These are phyloP conservation scores for Pseudogymnoascus pannorum DNA, from an alignment of 2,329 filamentous ascomycete genomes.

Conservation along the genomic window DNA sequence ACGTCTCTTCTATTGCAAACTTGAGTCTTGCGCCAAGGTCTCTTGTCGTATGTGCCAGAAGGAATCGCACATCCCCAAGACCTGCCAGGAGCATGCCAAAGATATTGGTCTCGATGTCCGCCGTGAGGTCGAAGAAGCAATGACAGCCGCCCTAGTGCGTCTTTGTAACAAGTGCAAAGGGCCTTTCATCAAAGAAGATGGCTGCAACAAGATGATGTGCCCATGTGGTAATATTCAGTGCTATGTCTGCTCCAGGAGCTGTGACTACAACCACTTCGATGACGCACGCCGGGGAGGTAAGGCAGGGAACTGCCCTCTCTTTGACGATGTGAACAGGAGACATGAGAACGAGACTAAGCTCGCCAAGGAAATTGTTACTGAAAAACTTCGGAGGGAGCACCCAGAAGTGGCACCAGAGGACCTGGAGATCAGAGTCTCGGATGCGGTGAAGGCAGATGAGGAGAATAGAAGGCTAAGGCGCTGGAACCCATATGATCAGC, in stretches of 20 bases:
- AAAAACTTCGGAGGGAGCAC: constrained; percentile 49
- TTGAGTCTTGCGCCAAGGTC: constrained; percentile 53
- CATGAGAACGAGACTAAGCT: constrained; percentile 56
- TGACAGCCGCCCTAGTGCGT: constrained; percentile 71
- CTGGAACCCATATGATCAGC: background rate
- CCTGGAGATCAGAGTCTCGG: constrained; percentile 53
- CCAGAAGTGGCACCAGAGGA: constrained; percentile 52
- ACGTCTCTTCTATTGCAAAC: constrained; percentile 66
- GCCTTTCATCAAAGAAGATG: constrained; percentile 68
- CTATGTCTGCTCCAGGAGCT: constrained; percentile 65
- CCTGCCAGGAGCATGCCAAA: constrained; percentile 58
- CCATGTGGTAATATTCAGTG: constrained; percentile 49
- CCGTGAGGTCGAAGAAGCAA: constrained; percentile 72
- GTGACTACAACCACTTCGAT: constrained; percentile 65
- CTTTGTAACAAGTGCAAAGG: constrained; percentile 59
- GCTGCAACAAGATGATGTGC: constrained; percentile 82
- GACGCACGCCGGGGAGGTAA: constrained; percentile 41
- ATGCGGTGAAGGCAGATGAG: constrained; percentile 41
- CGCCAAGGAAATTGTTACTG: constrained; percentile 52
- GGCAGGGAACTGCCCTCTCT: constrained; percentile 56
- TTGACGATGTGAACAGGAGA: constrained; percentile 52
- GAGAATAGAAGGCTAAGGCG: constrained; percentile 15
- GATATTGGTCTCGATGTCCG: constrained; percentile 55
- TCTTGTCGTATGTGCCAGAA: constrained; percentile 63
- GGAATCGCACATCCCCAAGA: constrained; percentile 64